Conservation (phyloP, 2,329 filamentous ascomycete genomes). For the Ceratocystis cubensis region DNA sequence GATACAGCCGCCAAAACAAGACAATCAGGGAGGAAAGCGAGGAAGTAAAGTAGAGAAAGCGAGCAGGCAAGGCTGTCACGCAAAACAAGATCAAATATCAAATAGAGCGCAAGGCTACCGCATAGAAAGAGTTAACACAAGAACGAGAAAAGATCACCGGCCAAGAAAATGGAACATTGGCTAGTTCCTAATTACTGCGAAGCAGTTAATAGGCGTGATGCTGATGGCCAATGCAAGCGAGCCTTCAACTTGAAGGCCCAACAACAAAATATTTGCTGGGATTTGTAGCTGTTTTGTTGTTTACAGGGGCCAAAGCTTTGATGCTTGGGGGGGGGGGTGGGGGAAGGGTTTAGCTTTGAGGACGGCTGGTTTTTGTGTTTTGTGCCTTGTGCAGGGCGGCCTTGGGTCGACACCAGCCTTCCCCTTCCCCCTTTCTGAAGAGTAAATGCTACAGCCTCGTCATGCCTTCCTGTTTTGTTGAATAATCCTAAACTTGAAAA, state of each 20-base stretch:
- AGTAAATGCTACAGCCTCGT: not conserved
- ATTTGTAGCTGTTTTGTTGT: not conserved
- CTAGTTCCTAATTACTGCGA: not conserved
- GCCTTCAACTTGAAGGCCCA: not conserved
- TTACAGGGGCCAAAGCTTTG: not conserved
- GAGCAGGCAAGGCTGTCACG: not conserved
- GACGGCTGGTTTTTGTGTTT: not conserved
- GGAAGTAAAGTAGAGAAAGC: not conserved
- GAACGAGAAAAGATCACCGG: not conserved
- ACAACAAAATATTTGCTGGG: conserved; percentile 3
- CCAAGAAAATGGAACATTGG: not conserved
- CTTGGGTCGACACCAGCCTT: not conserved
- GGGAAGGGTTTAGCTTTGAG: not conserved
- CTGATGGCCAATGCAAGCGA: not conserved
- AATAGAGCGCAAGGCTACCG: not conserved
- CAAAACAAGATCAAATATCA: not conserved
- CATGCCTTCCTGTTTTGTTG: conserved; percentile 5
- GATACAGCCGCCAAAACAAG: not conserved
- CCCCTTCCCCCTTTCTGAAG: not conserved
- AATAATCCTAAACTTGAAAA: not conserved
- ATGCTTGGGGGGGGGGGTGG: no score
- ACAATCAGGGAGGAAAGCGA: not conserved
- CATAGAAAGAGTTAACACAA: not conserved
- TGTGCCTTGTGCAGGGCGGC: not conserved
- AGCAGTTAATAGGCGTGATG: not conserved